Evolutionary conservation across 2,329 filamentous ascomycete genomes (phyloP).

Genomic region (Zymoseptoria pseudotritici): DNA sequence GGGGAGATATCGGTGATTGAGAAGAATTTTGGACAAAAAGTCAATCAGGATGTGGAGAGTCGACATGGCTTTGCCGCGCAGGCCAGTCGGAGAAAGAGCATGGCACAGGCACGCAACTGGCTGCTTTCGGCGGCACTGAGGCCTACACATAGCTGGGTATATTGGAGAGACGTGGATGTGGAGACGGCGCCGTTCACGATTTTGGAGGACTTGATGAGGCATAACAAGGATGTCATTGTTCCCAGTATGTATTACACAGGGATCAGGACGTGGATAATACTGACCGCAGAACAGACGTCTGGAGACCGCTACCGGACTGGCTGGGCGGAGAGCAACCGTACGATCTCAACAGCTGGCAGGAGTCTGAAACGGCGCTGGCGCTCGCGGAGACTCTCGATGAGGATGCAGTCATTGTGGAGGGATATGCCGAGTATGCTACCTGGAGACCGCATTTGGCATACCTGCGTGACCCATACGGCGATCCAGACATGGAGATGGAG

Average conservation of each 20-base stretch:
- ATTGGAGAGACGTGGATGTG: slow-evolving; percentile 98
- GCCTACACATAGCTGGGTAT: slow-evolving; percentile 97
- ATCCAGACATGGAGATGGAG: slow-evolving; percentile 99
- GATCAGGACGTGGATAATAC: not conserved
- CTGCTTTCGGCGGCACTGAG: slow-evolving; percentile 84
- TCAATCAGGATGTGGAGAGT: slow-evolving; percentile 95
- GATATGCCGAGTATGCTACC: slow-evolving; percentile 96
- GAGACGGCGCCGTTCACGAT: slow-evolving; percentile 96
- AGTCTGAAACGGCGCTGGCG: slow-evolving; percentile 91
- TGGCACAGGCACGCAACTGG: slow-evolving; percentile 98
- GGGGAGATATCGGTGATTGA: slow-evolving; percentile 97
- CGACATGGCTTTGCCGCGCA: slow-evolving; percentile 96
- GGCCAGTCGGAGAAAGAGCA: slow-evolving; percentile 85
- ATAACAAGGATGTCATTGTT: slow-evolving; percentile 98
- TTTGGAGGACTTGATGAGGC: slow-evolving; percentile 93
- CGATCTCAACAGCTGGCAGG: slow-evolving; percentile 97
- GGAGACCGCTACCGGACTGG: slow-evolving; percentile 98
- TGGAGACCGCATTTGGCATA: slow-evolving; percentile 97
- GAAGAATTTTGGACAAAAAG: slow-evolving; percentile 97
- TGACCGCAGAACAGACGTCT: slow-evolving; percentile 55
- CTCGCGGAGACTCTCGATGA: slow-evolving; percentile 93
- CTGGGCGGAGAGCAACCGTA: slow-evolving; percentile 97
- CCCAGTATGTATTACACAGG: slow-evolving; percentile 67
- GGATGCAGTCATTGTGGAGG: slow-evolving; percentile 96
- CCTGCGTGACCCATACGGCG: slow-evolving; percentile 89